A percentile compares a stretch with the other conserved stretches of the same genome.
Conservation (phyloP, 768 basidiomycete species). For the Boletellus ananiceps region DNA sequence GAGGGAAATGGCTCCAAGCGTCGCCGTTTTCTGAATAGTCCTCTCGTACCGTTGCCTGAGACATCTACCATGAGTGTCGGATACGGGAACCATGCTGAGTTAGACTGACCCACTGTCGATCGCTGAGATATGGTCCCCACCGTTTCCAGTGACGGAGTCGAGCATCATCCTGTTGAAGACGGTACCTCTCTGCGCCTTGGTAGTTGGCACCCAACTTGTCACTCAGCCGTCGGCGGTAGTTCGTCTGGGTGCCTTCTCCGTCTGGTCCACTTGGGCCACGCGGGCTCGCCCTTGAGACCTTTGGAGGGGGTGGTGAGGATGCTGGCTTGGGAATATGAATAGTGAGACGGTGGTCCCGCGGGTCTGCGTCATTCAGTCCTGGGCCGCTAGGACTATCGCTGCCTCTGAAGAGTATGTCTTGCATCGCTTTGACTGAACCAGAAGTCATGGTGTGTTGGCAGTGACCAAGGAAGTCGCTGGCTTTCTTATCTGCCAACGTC, state of each 20-base stretch:
- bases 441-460: conserved; percentile 36
- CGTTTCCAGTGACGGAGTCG: conserved; percentile 93
- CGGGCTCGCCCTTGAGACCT: conserved; percentile 38
- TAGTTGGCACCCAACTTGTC: conserved; percentile 66
- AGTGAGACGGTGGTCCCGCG: conserved; percentile 41
- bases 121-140: conserved; percentile 97
- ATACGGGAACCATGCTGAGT: neutral
- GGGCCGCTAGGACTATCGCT: conserved; percentile 22
- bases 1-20: conserved; percentile 94
- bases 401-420: conserved; percentile 66
- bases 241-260: conserved; percentile 21
- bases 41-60: conserved; percentile 93
- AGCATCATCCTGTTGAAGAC: conserved; percentile 77
- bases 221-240: conserved; percentile 62
- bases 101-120: conserved; percentile 88
- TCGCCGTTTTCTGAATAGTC: conserved; percentile 97
- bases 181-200: conserved; percentile 75
- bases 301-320: conserved; percentile 37
- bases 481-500: conserved; percentile 17
- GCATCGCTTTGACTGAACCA: conserved; percentile 55
- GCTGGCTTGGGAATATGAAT: conserved; percentile 65
- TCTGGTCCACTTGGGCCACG: conserved; percentile 4
- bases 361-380: conserved; percentile 22
- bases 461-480: neutral
- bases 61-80: conserved; percentile 11